Base-by-base conservation (phyloP, 202 grass and related monocot species). In the Carex arenaria region DNA sequence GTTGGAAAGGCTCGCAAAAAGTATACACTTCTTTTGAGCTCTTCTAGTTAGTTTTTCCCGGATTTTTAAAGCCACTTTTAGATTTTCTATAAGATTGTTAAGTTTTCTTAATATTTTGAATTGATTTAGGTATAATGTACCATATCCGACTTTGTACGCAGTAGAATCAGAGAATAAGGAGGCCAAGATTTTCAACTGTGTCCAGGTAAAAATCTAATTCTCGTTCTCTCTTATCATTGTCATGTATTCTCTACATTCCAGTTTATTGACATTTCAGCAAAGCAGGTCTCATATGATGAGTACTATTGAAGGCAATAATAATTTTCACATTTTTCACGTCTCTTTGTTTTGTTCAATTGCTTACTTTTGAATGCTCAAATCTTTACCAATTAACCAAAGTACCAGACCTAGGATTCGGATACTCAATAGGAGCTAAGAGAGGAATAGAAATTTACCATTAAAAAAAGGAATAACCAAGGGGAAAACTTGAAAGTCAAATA, bases 101-200 rank as follows among this genome's bases (percentile, higher is more conserved):
- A 59, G 34, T 14, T 54, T 79, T 70, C 23, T 13, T 1, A 9
- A 55, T 17, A 3, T 36, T 30, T 51, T 26, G 3, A 78, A 63
- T 13, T 61, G 40, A n/a, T 69, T 55, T 72, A 99, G 96, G 89
- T 99, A 99, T 86, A 99, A 96, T 81, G 96, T 99, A 28, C 85
- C 34, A 61, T 94, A 94, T 80, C 96, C 96, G 5, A 82, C 49
- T 32, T 15, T 99, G 63, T 99, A 99, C 51, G 96, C 93, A 28
- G 0, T 73, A 10, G 89, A 96, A 64, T 92, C 96, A 12, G 93
- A 91, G 79, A 96, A 94, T 82, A 99, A 99, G 91, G 88, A 95
- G 20, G 96, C 96, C 68, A 99, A 96, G 88, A 86, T 92, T 78
- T 99, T 99, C 90, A 96, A 99, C 85, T 99, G 96, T 84, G 85